Evolutionary conservation across 805 yeast species (phyloP), one percentile per base, ranked within the genome.

Genomic region (Allodekkera sacchari): DNA sequence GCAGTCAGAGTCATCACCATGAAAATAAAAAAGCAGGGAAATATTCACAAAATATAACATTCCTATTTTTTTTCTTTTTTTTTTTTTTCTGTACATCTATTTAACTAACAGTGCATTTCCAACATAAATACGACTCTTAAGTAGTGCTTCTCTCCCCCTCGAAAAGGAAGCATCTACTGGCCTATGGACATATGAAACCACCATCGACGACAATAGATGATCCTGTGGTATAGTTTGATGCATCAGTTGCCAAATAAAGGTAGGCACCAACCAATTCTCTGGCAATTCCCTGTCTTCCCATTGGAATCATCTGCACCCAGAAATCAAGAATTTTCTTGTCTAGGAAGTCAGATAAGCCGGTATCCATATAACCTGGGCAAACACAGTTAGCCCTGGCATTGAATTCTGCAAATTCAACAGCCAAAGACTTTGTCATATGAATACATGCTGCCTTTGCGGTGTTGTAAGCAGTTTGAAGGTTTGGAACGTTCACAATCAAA

Each of bases 221-320:
- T 30, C 75, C 76, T 22, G 72, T 68, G 33, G 70, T 64, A 48
- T 50, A 69, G 76, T 33, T 60, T 58, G 42, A 65, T 65, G 18
- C 41, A 53, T 69, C 74, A 26, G 77, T 54, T 7, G 72, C 75
- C 38, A 70, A 56, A 46, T 67, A 70, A 32, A 69, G 47, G 49
- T 66, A 69, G 9, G 73, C 73, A 33, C 75, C 74, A 6, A 64
- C 69, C 35, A 70, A 54, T 43, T 70, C 76, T 42, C 62, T 61
- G 20, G 74, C 68, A 20, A 52, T 48, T 29, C 68, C 74, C 45
- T 68, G 71, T 55, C 76, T 63, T 7, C 73, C 74, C 58, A 63
- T 52, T 33, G 75, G 74, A 22, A 47, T 50, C 43, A 56, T 33
- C 19, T 40, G 42, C 37, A 42, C 47, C 64, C 61, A 56, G 6